Conservation (phyloP, 495 filamentous ascomycete genomes). For the Aspergillus funiculosus region DNA sequence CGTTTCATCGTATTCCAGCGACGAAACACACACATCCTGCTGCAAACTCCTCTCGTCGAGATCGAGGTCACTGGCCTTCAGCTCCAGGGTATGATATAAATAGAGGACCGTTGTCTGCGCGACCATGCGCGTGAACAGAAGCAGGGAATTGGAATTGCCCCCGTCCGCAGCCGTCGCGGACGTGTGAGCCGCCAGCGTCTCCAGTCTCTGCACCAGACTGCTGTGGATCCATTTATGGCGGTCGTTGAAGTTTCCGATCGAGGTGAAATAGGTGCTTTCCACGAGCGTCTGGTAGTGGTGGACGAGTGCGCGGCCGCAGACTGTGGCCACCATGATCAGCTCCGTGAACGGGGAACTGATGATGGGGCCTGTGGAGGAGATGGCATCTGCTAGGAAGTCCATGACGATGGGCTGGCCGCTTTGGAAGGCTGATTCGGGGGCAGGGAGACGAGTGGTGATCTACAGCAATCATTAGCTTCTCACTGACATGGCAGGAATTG, state of each 20-base stretch:
- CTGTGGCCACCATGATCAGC: slow-evolving; percentile 38
- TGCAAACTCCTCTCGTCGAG: neutral
- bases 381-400: slow-evolving; percentile 39
- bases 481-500: neutral
- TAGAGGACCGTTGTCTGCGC: neutral
- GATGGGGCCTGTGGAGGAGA: slow-evolving; percentile 20
- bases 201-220: slow-evolving; percentile 28
- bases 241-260: slow-evolving; percentile 31
- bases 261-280: slow-evolving; percentile 8
- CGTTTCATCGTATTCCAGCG: neutral
- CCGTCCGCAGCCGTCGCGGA: neutral
- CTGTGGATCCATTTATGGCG: slow-evolving; percentile 42
- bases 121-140: neutral
- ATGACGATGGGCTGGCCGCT: slow-evolving; percentile 34
- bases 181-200: neutral
- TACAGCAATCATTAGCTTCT: neutral
- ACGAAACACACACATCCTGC: no score
- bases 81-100: neutral
- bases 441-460: slow-evolving; percentile 39
- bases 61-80: neutral
- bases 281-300: slow-evolving; percentile 31
- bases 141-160: neutral
- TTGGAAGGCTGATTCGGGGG: slow-evolving; percentile 43
- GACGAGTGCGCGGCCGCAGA: slow-evolving; percentile 38
- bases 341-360: slow-evolving; percentile 38